Conservation (phyloP, 345 rosid species). For the Cardamine chenopodiifolia region DNA sequence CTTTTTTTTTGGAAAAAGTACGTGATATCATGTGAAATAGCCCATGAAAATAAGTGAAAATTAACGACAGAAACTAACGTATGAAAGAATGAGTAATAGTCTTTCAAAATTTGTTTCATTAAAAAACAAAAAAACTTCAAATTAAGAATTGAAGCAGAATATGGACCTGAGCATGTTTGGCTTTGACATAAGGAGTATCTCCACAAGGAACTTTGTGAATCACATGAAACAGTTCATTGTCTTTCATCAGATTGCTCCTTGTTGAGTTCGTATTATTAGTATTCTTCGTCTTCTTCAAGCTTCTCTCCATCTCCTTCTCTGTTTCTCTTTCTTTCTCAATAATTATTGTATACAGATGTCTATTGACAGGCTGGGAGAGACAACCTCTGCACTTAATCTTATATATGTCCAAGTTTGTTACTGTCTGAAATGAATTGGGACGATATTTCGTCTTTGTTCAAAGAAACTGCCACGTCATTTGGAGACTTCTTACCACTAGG, state of each 20-base stretch:
- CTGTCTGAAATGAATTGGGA: conserved; percentile 21
- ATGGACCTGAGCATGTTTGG: conserved; percentile 85
- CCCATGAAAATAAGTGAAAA: neutral
- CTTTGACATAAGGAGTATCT: conserved; percentile 82
- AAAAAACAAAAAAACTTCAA: neutral
- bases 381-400: conserved; percentile 8
- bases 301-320: conserved; percentile 34
- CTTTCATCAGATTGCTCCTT: conserved; percentile 35
- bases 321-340: conserved; percentile 10
- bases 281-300: conserved; percentile 36
- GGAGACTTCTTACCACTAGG: conserved; percentile 31
- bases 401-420: conserved; percentile 19
- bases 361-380: conserved; percentile 31
- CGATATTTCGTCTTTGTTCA: conserved; percentile 23
- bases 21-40: neutral
- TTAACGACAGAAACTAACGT: neutral
- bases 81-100: neutral
- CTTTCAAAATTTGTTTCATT: neutral
- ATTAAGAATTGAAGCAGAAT: neutral
- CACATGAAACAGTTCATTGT: conserved; percentile 57
- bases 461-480: conserved; percentile 21
- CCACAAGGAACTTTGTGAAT: conserved; percentile 81
- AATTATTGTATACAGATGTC: conserved; percentile 1
- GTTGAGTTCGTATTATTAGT: conserved; percentile 1
- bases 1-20: neutral